phyloP scores from a whole-genome alignment of 176 grass and related monocot species.

The Poa pratensis region DNA sequence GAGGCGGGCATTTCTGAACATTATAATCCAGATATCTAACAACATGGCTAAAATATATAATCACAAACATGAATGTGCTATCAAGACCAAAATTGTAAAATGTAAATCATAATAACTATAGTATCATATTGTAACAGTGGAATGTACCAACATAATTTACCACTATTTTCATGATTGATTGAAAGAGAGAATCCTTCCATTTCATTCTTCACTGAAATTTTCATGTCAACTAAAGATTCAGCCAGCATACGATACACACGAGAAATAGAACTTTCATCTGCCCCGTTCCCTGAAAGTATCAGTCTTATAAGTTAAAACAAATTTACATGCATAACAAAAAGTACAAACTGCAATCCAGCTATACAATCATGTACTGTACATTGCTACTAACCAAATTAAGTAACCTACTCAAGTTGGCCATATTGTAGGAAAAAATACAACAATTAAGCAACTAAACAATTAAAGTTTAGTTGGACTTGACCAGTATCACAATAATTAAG shows the following conservation, averaged over 20 bases:
- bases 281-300: conserved; percentile 47
- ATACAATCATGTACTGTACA: conserved; percentile 17
- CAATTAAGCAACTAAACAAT: background rate
- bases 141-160: conserved; percentile 46
- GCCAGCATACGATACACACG: conserved; percentile 54
- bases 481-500: no score
- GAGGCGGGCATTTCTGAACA: background rate
- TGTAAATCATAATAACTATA: background rate
- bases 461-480: background rate
- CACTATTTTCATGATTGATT: conserved; percentile 66
- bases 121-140: background rate
- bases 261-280: conserved; percentile 32
- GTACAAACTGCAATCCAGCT: conserved; percentile 5
- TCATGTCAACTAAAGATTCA: conserved; percentile 68
- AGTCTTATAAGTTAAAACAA: conserved; percentile 26
- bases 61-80: background rate
- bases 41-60: conserved; percentile 30
- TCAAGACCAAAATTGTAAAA: background rate
- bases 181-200: conserved; percentile 54
- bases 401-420: no score
- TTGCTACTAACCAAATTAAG: conserved; percentile 45
- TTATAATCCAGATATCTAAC: background rate
- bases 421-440: no score
- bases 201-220: conserved; percentile 60
- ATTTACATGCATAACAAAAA: conserved; percentile 23